Evolutionary conservation across 495 filamentous ascomycete genomes (phyloP), one percentile per base, ranked within the genome.

Genomic region (Evansstolkia leycettana): DNA sequence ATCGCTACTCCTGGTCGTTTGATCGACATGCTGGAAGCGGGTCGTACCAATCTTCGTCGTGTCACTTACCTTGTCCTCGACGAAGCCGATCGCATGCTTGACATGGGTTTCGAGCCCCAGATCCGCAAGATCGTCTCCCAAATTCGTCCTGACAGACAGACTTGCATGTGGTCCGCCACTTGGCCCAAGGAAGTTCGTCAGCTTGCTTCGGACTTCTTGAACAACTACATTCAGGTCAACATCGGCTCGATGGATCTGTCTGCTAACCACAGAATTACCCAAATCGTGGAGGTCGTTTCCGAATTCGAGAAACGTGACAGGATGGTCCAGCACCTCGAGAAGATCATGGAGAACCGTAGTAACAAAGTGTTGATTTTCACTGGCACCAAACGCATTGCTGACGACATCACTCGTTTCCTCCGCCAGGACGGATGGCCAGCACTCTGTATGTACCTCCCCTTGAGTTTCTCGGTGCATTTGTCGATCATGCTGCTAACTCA

Each of bases 91-190:
- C 92, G 92, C 61, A 96, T 98, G 90, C 70, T 98, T 66, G 90
- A 98, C 67, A 96, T 98, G 90, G 90, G 90, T 80, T 98, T 98
- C 72, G 90, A 98, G 70, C 90, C 90, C 48, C 90, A 98, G 61
- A 95, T 98, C 52, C 81, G 87, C 64, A 94, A 94, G 73, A 94
- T 96, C 46, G 85, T 98, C 44, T 69, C 80, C 33, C 90, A 98
- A 67, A 98, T 98, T 66, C 85, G 90, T 45, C 90, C 90, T 40
- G 90, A 98, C 58, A 82, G 90, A 71, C 90, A 98, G 52, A 98
- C 90, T 42, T 93, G 88, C 76, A 98, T 98, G 90, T 98, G 90
- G 90, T 98, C 90, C 38, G 90, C 90, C 48, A 98, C 90, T 6
- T 98, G 90, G 90, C 90, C 90, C 42, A 98, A 96, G 76, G 90